Base-by-base conservation (phyloP, 192 early-diverging fungal species). In the Polychytrium aggregatum region DNA sequence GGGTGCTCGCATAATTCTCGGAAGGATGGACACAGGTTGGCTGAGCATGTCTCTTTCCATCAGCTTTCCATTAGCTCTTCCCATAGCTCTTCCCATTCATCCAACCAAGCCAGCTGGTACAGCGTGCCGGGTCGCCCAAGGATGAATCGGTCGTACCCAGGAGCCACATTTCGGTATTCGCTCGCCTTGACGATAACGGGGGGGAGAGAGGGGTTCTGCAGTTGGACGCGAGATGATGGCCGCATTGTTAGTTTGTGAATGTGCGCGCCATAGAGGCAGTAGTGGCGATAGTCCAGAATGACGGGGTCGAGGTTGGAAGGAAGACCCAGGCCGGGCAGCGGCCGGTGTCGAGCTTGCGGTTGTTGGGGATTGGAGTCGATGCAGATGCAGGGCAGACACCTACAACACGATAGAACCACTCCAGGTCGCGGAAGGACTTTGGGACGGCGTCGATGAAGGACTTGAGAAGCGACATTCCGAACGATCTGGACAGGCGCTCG, bases 401-500 rank as follows among this genome's bases (percentile, higher is more conserved):
- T 41, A 68, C 64, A 33, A 56, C 58, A 16, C 70, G 44, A 44
- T 54, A 51, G 41, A 68, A 41, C 70, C 70, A 73, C 13, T 44
- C 60, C 33, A 73, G 44, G 52, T 73, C 70, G 46, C 36, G 33
- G 53, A 73, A 47, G 21, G 48, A 52, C 17, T 41, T 64, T 8
- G 70, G 70, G 26, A 73, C 52, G 6, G 57, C 61, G 17, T 62
- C 67, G 54, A 69, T n/a, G n/a, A n/a, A n/a, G n/a, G n/a, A n/a
- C n/a, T n/a, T n/a, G n/a, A n/a, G n/a, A n/a, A n/a, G n/a, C n/a
- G n/a, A n/a, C n/a, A n/a, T n/a, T n/a, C n/a, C n/a, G n/a, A n/a
- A n/a, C n/a, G n/a, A n/a, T n/a, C n/a, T n/a, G n/a, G n/a, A n/a
- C n/a, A n/a, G n/a, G n/a, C n/a, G n/a, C n/a, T n/a, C n/a, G n/a